Evolutionary conservation across 805 yeast species (phyloP).

Genomic region (Ogataea polymorpha): DNA sequence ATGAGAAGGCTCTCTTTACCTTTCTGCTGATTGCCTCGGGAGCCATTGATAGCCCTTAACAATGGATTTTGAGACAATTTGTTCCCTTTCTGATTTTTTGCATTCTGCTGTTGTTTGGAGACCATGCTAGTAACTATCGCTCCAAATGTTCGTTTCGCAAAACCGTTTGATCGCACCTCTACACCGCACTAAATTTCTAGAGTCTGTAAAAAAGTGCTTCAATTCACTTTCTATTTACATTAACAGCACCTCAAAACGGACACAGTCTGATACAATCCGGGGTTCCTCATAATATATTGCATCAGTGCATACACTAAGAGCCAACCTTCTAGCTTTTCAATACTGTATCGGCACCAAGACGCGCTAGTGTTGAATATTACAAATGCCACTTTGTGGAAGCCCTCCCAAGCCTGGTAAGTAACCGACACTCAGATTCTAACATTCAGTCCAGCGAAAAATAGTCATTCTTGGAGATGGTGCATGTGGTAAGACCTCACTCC

Average conservation of each 20-base stretch:
- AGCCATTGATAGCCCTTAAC: background rate
- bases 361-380: constrained; percentile 2
- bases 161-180: constrained; percentile 1
- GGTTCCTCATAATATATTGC: background rate
- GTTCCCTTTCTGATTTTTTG: too few species aligned
- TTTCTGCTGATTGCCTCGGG: background rate
- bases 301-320: background rate
- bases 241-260: background rate
- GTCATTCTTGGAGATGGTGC: constrained; percentile 98
- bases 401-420: constrained; percentile 41
- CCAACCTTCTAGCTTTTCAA: background rate
- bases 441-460: constrained; percentile 76
- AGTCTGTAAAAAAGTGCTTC: constrained; percentile 6
- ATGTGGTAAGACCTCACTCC: constrained; percentile 93
- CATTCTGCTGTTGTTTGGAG: too few species aligned
- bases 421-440: constrained; percentile 1
- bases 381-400: constrained; percentile 45
- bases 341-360: background rate
- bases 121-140: too few species aligned
- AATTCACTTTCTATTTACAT: background rate
- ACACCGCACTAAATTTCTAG: constrained; percentile 1
- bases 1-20: background rate
- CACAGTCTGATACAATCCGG: background rate
- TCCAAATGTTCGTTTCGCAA: background rate
- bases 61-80: background rate